Conservation (phyloP, 2,329 filamentous ascomycete species). For the Talaromyces sp. region DNA sequence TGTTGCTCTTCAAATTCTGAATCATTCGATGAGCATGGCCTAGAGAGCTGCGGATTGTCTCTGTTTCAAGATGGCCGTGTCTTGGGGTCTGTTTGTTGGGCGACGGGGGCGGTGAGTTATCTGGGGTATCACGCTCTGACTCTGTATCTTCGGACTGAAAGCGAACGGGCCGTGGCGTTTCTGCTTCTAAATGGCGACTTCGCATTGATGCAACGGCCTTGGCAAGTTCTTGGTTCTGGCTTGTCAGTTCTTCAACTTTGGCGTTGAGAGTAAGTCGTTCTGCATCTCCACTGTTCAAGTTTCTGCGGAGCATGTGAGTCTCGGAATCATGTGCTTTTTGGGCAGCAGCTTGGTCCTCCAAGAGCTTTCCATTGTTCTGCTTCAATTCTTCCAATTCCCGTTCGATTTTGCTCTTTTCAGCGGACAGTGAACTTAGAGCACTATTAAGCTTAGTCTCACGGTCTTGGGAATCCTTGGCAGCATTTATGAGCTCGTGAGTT, state of each 20-base stretch:
- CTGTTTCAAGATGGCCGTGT: conserved; percentile 86
- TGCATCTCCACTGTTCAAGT: conserved; percentile 69
- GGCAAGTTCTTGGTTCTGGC: conserved; percentile 87
- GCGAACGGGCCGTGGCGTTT: conserved; percentile 55
- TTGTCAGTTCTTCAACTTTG: conserved; percentile 81
- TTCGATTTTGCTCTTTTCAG: conserved; percentile 73
- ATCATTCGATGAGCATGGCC: conserved; percentile 95
- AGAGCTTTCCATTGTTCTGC: conserved; percentile 69
- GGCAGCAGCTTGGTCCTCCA: conserved; percentile 71
- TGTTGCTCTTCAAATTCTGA: conserved; percentile 87
- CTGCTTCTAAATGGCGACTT: conserved; percentile 61
- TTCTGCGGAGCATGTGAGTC: conserved; percentile 76
- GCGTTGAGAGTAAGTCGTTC: conserved; percentile 75
- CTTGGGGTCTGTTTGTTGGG: conserved; percentile 88
- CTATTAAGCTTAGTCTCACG: conserved; percentile 78
- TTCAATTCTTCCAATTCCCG: conserved; percentile 90
- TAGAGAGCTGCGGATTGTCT: conserved; percentile 90
- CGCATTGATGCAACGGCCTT: conserved; percentile 70
- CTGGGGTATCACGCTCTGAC: conserved; percentile 68
- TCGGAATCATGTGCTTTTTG: conserved; percentile 88
- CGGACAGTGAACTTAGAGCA: conserved; percentile 62
- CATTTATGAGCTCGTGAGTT: conserved; percentile 73
- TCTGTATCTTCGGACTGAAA: conserved; percentile 63
- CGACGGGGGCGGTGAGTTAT: conserved; percentile 85
- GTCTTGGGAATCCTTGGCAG: conserved; percentile 70